A percentile compares a stretch with the other conserved stretches of the same genome.
Conservation (phyloP, 257 asterid genomes). For the Ilex asprella region DNA sequence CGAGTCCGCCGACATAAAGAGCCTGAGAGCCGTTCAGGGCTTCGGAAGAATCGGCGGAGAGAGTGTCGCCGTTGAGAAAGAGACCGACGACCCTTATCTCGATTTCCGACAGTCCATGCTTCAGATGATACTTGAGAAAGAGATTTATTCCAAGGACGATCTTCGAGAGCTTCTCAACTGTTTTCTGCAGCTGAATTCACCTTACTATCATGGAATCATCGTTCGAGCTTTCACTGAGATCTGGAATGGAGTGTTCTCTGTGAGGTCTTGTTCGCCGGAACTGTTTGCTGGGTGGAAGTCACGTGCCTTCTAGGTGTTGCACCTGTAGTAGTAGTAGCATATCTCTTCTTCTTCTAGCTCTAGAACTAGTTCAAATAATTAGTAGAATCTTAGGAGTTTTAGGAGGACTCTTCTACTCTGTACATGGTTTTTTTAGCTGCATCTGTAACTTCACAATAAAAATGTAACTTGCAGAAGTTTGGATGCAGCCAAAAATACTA, state of each 20-base stretch:
- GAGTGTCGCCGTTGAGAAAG: slow-evolving; percentile 85
- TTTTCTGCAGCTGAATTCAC: slow-evolving; percentile 78
- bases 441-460: too few relatives aligned
- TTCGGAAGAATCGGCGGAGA: slow-evolving; percentile 57
- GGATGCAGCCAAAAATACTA: too few relatives aligned
- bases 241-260: slow-evolving; percentile 66
- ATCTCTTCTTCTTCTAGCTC: too few relatives aligned
- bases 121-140: slow-evolving; percentile 81
- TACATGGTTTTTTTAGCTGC: too few relatives aligned
- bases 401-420: too few relatives aligned
- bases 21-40: slow-evolving; percentile 56
- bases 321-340: slow-evolving; percentile 11
- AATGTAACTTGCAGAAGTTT: too few relatives aligned
- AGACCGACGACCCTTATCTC: slow-evolving; percentile 74
- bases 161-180: slow-evolving; percentile 70
- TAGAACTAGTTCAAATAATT: too few relatives aligned
- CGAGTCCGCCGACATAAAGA: slow-evolving; percentile 30
- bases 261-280: slow-evolving; percentile 20
- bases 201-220: slow-evolving; percentile 68
- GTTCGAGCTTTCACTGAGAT: slow-evolving; percentile 82
- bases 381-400: too few relatives aligned
- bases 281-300: slow-evolving; percentile 26
- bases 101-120: slow-evolving; percentile 91
- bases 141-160: slow-evolving; percentile 66
- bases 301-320: slow-evolving; percentile 37